A percentile compares a stretch with the other conserved stretches of the same genome.
phyloP scores from a whole-genome alignment of 495 filamentous ascomycete species.

The Trichocladium uniseriatum region DNA sequence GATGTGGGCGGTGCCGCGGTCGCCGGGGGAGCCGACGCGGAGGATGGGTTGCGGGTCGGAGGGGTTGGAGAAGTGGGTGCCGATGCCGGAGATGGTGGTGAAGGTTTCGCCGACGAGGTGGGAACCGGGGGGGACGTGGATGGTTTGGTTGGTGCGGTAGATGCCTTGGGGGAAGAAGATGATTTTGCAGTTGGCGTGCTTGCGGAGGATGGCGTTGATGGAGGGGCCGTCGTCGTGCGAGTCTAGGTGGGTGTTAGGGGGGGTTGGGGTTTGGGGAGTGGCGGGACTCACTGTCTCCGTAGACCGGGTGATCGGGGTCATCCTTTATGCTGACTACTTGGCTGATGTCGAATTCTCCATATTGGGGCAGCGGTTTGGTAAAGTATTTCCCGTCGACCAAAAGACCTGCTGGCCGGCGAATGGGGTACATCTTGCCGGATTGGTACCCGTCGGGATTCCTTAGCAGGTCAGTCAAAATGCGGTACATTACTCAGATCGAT shows the following conservation, averaged over 20 bases:
- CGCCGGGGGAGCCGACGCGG: conserved; percentile 43
- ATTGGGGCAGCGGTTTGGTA: conserved; percentile 28
- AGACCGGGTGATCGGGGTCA: conserved; percentile 28
- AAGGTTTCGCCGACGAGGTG: conserved; percentile 39
- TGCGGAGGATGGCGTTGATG: conserved; percentile 31
- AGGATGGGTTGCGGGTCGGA: conserved; percentile 46
- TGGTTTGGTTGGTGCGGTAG: conserved; percentile 38
- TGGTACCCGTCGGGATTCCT: conserved; percentile 25
- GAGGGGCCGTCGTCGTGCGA: conserved; percentile 30
- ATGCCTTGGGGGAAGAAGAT: conserved; percentile 39
- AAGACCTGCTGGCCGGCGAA: conserved; percentile 19
- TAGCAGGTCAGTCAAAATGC: neutral
- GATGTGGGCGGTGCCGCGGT: conserved; percentile 49
- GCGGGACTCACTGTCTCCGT: conserved; percentile 22
- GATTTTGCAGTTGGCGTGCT: conserved; percentile 31
- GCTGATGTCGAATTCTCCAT: conserved; percentile 24
- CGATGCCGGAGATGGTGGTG: conserved; percentile 36
- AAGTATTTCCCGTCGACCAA: conserved; percentile 29
- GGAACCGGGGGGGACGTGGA: conserved; percentile 47
- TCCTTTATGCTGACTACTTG: conserved; percentile 33
- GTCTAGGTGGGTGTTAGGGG: conserved; percentile 8
- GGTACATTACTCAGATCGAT: neutral
- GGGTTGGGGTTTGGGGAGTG: neutral
- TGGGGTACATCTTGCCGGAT: conserved; percentile 22
- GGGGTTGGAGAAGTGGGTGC: conserved; percentile 42